A percentile compares a stretch with the other conserved stretches of the same genome.
Evolutionary conservation across 2,329 filamentous ascomycete species (phyloP).

Genomic region (Calonectria honghensis): DNA sequence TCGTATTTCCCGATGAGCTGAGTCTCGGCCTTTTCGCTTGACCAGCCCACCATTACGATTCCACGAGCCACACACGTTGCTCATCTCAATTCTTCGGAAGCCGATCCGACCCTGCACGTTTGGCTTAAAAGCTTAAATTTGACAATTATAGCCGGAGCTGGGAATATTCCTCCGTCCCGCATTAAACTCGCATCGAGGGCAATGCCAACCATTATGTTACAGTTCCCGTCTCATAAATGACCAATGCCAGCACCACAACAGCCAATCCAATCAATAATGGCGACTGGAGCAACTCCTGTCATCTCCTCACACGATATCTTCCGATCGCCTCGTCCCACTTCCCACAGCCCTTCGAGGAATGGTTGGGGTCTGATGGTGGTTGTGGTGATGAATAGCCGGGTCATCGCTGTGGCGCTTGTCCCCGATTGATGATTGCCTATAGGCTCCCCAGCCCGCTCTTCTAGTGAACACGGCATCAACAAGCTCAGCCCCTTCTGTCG

Average conservation of each 20-base stretch:
- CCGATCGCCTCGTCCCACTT: slow-evolving; percentile 28
- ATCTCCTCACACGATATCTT: slow-evolving; percentile 43
- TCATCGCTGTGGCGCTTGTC: slow-evolving; percentile 28
- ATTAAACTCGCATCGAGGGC: not conserved
- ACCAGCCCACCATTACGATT: not conserved
- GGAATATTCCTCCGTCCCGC: not conserved
- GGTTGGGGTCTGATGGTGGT: slow-evolving; percentile 28
- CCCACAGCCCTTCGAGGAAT: slow-evolving; percentile 45
- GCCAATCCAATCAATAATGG: no score
- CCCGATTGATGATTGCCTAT: slow-evolving; percentile 40
- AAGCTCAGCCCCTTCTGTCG: slow-evolving; percentile 65
- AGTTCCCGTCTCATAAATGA: not conserved
- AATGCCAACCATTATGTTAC: not conserved
- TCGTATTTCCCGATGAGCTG: not conserved
- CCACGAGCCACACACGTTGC: not conserved
- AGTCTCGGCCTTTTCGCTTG: slow-evolving; percentile 10
- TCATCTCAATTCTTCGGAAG: not conserved
- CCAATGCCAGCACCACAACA: not conserved
- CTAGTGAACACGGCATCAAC: slow-evolving; percentile 75
- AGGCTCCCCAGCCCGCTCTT: slow-evolving; percentile 75
- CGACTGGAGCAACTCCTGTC: not conserved
- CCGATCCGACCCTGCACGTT: not conserved
- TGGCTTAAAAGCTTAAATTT: not conserved
- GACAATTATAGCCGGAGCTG: not conserved
- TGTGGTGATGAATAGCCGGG: not conserved